A percentile compares a stretch with the other conserved stretches of the same genome.
phyloP scores from a whole-genome alignment of 2,329 filamentous ascomycete genomes.

The Trichoderma sp. region DNA sequence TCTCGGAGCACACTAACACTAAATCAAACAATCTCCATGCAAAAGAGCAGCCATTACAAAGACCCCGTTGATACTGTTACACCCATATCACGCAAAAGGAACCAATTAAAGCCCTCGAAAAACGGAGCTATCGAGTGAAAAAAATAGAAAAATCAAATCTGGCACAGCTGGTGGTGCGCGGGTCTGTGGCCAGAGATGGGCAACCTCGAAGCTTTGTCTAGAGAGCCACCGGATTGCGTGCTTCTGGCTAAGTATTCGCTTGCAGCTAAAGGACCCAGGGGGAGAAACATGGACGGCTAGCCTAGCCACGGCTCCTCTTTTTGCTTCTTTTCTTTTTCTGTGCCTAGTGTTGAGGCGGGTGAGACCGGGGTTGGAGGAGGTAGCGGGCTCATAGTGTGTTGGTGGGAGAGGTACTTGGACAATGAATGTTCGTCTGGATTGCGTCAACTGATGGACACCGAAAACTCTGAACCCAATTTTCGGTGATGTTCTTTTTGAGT shows the following conservation, averaged over 20 bases:
- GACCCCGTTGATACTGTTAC: neutral
- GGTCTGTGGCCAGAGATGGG: neutral
- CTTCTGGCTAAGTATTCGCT: slow-evolving; percentile 38
- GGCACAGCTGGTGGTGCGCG: neutral
- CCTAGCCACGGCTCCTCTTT: neutral
- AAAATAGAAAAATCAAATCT: neutral
- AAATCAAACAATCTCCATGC: neutral
- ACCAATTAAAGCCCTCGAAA: neutral
- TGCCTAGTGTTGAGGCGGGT: neutral
- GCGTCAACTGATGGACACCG: slow-evolving; percentile 7
- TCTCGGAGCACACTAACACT: neutral
- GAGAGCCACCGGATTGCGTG: slow-evolving; percentile 33
- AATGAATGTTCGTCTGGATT: neutral
- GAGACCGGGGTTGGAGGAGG: neutral
- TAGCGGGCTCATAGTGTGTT: neutral
- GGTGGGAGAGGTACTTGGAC: neutral
- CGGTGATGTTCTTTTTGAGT: neutral
- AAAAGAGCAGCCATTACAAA: neutral
- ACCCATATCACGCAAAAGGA: neutral
- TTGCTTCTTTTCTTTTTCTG: neutral
- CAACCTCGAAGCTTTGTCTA: slow-evolving; percentile 25
- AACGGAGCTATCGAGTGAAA: neutral
- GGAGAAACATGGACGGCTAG: neutral
- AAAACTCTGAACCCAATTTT: neutral
- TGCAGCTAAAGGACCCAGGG: slow-evolving; percentile 16